Percentiles rank a stretch among this genome's conserved stretches.
Evolutionary conservation across 805 yeast genomes (phyloP).

Genomic region (Metschnikowia lochheadii): DNA sequence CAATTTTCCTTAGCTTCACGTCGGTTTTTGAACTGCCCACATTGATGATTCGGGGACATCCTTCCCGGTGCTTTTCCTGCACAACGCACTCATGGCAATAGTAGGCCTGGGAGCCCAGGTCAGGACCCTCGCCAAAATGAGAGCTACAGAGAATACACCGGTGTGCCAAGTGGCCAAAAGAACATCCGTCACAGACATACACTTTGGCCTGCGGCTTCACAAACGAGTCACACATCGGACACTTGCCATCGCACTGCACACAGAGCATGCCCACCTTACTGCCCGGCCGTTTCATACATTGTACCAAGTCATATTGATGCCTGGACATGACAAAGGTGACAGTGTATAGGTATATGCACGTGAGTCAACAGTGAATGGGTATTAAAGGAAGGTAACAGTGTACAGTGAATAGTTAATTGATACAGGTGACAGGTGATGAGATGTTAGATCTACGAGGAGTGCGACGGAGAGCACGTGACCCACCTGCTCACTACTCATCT

Average conservation of each 20-base stretch:
- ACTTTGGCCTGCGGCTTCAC: conserved; percentile 68
- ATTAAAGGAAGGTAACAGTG: too few species aligned
- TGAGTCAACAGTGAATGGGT: not conserved
- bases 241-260: conserved; percentile 83
- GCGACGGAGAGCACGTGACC: too few species aligned
- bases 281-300: conserved; percentile 86
- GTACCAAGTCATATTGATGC: conserved; percentile 79
- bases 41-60: conserved; percentile 83
- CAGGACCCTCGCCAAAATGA: conserved; percentile 50
- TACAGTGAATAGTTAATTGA: too few species aligned
- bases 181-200: conserved; percentile 79
- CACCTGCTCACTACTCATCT: too few species aligned
- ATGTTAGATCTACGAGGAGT: too few species aligned
- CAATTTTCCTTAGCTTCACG: conserved; percentile 28
- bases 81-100: conserved; percentile 84
- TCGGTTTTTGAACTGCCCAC: conserved; percentile 75
- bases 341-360: not conserved
- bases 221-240: conserved; percentile 85
- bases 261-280: conserved; percentile 67
- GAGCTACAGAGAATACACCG: conserved; percentile 79
- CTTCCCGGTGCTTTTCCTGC: conserved; percentile 79
- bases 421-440: too few species aligned
- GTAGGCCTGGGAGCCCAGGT: conserved; percentile 47
- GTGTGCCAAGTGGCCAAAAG: conserved; percentile 60
- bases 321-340: conserved; percentile 58